phyloP scores from a whole-genome alignment of 257 asterid genomes.

The Solanum dulcamara region DNA sequence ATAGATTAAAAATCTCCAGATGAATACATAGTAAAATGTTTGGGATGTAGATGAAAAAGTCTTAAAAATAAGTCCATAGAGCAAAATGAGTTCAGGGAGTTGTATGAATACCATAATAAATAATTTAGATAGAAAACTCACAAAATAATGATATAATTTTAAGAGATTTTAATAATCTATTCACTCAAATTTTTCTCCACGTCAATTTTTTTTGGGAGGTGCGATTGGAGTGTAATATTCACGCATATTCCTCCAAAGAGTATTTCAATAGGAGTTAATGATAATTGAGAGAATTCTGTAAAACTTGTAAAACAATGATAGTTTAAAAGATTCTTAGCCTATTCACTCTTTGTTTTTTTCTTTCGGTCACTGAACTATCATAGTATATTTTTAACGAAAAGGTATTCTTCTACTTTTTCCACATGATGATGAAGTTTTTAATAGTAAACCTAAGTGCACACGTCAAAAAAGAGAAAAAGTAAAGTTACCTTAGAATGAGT shows the following conservation, averaged over 20 bases:
- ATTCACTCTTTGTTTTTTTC: not conserved
- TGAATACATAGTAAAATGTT: not conserved
- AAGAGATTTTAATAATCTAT: not conserved
- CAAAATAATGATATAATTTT: not conserved
- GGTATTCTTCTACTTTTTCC: not conserved
- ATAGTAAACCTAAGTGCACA: not conserved
- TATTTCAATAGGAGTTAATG: not conserved
- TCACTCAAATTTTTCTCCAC: not conserved
- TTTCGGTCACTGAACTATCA: not conserved
- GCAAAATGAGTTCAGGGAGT: not conserved
- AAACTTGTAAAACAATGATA: not conserved
- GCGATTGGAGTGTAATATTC: not conserved
- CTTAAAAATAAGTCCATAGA: not conserved
- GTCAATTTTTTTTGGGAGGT: not conserved
- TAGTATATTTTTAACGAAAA: not conserved
- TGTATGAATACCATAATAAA: not conserved
- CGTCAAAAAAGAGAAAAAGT: not conserved
- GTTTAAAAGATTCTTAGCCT: not conserved
- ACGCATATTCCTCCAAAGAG: not conserved
- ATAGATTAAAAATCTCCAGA: not conserved
- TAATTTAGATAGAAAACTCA: not conserved
- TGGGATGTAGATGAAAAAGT: no score
- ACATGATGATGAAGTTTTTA: not conserved
- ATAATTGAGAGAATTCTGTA: not conserved
- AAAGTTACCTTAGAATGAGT: not conserved